A percentile compares a stretch with the other conserved stretches of the same genome.
phyloP scores from a whole-genome alignment of 2,329 filamentous ascomycete species.

The Aureobasidium mangrovei region DNA sequence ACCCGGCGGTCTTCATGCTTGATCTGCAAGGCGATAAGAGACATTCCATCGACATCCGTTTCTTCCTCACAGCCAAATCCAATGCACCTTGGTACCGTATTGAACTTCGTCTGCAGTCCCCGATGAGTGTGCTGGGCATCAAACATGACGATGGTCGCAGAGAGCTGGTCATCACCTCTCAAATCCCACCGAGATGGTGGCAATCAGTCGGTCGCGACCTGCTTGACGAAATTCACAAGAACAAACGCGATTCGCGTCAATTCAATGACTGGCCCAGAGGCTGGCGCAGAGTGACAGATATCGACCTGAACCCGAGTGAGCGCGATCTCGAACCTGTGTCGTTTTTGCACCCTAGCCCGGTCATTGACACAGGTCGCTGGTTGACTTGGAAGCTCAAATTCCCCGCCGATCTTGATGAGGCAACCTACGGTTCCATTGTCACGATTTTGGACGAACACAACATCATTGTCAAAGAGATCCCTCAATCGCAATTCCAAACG shows the following conservation, averaged over 20 bases:
- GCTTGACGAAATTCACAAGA: constrained; percentile 25
- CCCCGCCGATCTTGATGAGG: not conserved
- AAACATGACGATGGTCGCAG: not conserved
- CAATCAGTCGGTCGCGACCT: constrained; percentile 26
- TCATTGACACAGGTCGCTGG: constrained; percentile 45
- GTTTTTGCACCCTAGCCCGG: constrained; percentile 3
- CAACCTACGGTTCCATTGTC: constrained; percentile 16
- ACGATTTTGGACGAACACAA: constrained; percentile 63
- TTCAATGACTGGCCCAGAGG: constrained; percentile 48
- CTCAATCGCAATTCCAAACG: not conserved
- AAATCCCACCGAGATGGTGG: constrained; percentile 32
- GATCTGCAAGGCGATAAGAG: constrained; percentile 4
- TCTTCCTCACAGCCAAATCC: constrained; percentile 5
- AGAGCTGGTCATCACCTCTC: constrained; percentile 28
- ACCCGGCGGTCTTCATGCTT: constrained; percentile 11
- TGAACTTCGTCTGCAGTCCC: constrained; percentile 1
- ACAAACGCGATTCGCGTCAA: constrained; percentile 34
- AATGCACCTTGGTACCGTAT: constrained; percentile 1
- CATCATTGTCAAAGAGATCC: constrained; percentile 34
- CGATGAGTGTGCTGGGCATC: constrained; percentile 1
- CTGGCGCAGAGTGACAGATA: constrained; percentile 57
- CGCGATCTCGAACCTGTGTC: constrained; percentile 11
- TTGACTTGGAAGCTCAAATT: constrained; percentile 41
- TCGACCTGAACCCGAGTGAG: constrained; percentile 37
- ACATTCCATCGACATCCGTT: constrained; percentile 14